These are phyloP conservation scores for Hebeloma cylindrosporum DNA, from an alignment of 768 basidiomycete species.

Conservation along the genomic window DNA sequence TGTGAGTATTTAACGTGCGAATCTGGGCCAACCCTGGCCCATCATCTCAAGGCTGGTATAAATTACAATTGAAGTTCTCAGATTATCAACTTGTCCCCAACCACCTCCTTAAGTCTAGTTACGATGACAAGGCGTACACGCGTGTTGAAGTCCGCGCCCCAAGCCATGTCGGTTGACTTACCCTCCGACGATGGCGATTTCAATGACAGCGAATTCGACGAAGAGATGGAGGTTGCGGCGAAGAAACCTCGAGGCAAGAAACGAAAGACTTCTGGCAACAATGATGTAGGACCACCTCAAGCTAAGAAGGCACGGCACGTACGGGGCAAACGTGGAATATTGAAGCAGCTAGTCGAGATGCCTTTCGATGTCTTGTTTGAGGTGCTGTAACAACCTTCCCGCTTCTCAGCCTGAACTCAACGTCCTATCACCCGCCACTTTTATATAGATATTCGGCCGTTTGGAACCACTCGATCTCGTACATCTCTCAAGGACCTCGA, in stretches of 20 bases:
- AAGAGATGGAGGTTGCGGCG: background rate
- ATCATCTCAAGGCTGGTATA: too few relatives aligned
- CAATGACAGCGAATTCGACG: background rate
- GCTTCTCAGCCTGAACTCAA: background rate
- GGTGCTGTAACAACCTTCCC: slow-evolving; percentile 14
- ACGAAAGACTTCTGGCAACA: background rate
- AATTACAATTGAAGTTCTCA: too few relatives aligned
- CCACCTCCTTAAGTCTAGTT: too few relatives aligned
- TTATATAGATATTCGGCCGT: slow-evolving; percentile 38
- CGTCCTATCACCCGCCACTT: background rate
- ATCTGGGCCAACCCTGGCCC: too few relatives aligned
- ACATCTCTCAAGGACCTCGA: slow-evolving; percentile 43
- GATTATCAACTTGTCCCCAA: too few relatives aligned
- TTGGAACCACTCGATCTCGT: slow-evolving; percentile 46
- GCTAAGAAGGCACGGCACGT: slow-evolving; percentile 13
- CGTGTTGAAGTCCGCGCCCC: too few relatives aligned
- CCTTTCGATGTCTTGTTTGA: slow-evolving; percentile 30
- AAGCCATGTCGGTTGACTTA: too few relatives aligned
- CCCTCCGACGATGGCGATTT: background rate
- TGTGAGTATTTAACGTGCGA: too few relatives aligned
- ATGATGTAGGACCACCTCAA: background rate
- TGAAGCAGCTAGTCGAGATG: slow-evolving; percentile 23
- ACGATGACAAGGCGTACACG: too few relatives aligned
- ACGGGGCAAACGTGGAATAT: slow-evolving; percentile 23
- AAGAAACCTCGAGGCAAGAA: slow-evolving; percentile 4